These are phyloP conservation scores for Bisporella sp. DNA, from an alignment of 2,329 filamentous ascomycete genomes.

Conservation along the genomic window DNA sequence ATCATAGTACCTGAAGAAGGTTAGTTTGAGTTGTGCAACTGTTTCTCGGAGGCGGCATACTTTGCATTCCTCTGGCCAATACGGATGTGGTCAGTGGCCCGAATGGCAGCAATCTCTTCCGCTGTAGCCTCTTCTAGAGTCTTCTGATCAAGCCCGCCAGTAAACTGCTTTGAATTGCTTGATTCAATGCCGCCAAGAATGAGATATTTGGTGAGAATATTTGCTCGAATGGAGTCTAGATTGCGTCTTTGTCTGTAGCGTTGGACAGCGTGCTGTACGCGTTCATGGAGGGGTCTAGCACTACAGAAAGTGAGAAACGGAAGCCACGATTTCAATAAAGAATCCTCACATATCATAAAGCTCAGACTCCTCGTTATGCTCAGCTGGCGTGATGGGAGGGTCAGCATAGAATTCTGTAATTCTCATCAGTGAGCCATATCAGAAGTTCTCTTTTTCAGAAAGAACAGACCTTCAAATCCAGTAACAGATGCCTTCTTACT, in stretches of 20 bases:
- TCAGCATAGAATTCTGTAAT: constrained; percentile 67
- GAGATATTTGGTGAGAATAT: constrained; percentile 74
- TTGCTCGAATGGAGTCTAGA: constrained; percentile 53
- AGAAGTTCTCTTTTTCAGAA: not conserved
- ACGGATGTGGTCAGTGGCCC: constrained; percentile 54
- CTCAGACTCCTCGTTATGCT: constrained; percentile 58
- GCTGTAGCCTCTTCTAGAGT: constrained; percentile 56
- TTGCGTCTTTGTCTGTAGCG: constrained; percentile 74
- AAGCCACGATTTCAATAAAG: not conserved
- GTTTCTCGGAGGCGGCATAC: not conserved
- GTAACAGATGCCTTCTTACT: constrained; percentile 33
- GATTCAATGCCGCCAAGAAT: constrained; percentile 73
- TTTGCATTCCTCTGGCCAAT: constrained; percentile 26
- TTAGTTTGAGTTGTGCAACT: not conserved
- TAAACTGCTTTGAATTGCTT: constrained; percentile 50
- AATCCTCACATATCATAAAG: constrained; percentile 59
- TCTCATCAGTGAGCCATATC: not conserved
- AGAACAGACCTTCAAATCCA: constrained; percentile 59
- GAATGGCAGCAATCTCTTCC: constrained; percentile 56
- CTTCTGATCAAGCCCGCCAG: constrained; percentile 48
- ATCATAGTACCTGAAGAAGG: constrained; percentile 40
- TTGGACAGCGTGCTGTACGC: constrained; percentile 79
- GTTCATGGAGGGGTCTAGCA: constrained; percentile 26
- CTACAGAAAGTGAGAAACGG: constrained; percentile 1
- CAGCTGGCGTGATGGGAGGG: constrained; percentile 63